These are phyloP conservation scores for Alternaria postmessia DNA, from an alignment of 2,329 filamentous ascomycete species.

Conservation along the genomic window DNA sequence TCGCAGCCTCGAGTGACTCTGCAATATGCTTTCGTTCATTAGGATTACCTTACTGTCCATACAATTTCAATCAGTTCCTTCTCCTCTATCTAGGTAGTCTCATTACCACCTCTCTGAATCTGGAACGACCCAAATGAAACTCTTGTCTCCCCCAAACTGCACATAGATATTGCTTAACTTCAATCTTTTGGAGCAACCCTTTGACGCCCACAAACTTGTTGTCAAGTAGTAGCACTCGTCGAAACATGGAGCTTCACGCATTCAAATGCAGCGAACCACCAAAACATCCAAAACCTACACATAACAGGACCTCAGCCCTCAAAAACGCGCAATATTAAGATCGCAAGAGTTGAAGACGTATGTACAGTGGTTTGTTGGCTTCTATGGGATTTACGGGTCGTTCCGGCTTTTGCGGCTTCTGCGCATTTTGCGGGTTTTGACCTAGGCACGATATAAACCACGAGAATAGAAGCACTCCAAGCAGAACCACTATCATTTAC, in stretches of 20 bases:
- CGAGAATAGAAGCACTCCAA: background rate
- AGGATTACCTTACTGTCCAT: background rate
- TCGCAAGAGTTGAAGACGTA: too few relatives aligned
- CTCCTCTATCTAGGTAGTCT: background rate
- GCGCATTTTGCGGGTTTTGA: background rate
- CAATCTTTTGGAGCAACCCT: background rate
- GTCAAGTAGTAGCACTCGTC: background rate
- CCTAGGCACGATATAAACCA: background rate
- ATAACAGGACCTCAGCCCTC: background rate
- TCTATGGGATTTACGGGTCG: background rate
- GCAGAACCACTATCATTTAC: too few relatives aligned
- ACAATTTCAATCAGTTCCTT: background rate
- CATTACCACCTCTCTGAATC: rapidly evolving
- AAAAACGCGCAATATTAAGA: background rate
- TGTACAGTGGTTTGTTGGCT: background rate
- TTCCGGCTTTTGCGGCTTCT: background rate
- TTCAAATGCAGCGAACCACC: background rate
- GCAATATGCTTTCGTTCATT: background rate
- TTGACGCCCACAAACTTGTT: rapidly evolving
- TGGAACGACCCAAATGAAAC: background rate
- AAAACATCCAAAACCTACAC: background rate
- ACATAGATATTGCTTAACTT: background rate
- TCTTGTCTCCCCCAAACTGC: background rate
- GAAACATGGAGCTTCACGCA: background rate
- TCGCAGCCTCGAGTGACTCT: background rate